phyloP scores from a whole-genome alignment of 2,329 filamentous ascomycete species.

The Diaporthe sp. region DNA sequence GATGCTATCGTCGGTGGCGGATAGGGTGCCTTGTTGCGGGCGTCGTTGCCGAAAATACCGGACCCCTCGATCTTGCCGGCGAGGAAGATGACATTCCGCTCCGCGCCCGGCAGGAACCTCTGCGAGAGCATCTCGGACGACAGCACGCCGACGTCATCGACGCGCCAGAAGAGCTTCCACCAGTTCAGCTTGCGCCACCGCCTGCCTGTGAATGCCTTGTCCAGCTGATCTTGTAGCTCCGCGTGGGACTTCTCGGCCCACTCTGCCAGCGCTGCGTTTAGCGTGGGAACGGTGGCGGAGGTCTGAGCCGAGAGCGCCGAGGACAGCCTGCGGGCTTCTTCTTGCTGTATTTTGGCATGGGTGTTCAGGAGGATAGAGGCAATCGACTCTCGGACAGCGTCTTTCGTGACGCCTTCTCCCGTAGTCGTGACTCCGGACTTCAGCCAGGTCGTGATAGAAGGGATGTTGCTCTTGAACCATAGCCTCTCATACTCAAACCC shows the following conservation, averaged over 20 bases:
- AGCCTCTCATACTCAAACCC: constrained; percentile 79
- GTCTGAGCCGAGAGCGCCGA: constrained; percentile 49
- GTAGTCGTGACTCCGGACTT: constrained; percentile 59
- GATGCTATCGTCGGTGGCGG: constrained; percentile 44
- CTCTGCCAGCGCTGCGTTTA: constrained; percentile 72
- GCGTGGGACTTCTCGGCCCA: constrained; percentile 88
- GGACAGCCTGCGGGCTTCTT: constrained; percentile 59
- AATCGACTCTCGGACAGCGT: constrained; percentile 76
- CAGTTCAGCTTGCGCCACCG: constrained; percentile 87
- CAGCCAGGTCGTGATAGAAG: constrained; percentile 77
- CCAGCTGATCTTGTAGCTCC: constrained; percentile 85
- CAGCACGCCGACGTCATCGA: constrained; percentile 91
- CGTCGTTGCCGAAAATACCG: constrained; percentile 40
- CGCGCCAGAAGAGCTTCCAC: constrained; percentile 97
- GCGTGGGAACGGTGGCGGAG: constrained; percentile 57
- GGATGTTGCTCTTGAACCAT: constrained; percentile 81
- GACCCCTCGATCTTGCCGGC: constrained; percentile 71
- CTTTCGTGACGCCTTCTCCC: constrained; percentile 68
- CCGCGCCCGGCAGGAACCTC: constrained; percentile 82
- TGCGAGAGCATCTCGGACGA: constrained; percentile 83
- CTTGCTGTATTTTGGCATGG: constrained; percentile 63
- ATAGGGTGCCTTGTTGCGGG: constrained; percentile 44
- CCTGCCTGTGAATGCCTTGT: constrained; percentile 80
- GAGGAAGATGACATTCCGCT: constrained; percentile 86
- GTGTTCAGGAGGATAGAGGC: constrained; percentile 74